phyloP scores from a whole-genome alignment of 352 stramenopile genomes.

The Pythium sukuiense region DNA sequence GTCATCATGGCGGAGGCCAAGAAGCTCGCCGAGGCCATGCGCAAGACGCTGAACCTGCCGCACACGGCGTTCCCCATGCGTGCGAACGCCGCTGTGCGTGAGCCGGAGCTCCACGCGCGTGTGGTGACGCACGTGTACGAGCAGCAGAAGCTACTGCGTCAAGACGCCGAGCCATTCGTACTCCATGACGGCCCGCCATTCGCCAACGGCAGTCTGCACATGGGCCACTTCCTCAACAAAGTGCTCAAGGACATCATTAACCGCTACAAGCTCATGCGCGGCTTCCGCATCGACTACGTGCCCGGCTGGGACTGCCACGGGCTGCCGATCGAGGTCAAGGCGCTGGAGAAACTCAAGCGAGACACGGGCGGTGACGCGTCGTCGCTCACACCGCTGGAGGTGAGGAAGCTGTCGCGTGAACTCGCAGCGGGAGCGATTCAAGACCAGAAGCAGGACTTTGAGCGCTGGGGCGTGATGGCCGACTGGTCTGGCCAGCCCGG shows the following conservation, averaged over 20 bases:
- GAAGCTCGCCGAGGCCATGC: conserved; percentile 66
- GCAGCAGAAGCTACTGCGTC: conserved; percentile 27
- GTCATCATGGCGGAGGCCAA: conserved; percentile 45
- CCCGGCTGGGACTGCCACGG: conserved; percentile 99
- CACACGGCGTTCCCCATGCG: conserved; percentile 96
- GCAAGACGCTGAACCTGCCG: conserved; percentile 95
- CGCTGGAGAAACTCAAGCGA: conserved; percentile 90
- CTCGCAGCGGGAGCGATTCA: conserved; percentile 93
- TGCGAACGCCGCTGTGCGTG: conserved; percentile 89
- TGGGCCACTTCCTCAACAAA: conserved; percentile 94
- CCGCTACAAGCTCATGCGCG: conserved; percentile 92
- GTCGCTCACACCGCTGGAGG: conserved; percentile 83
- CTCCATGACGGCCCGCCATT: conserved; percentile 99
- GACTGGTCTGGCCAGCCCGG: conserved; percentile 80
- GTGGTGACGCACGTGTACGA: conserved; percentile 69
- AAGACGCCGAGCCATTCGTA: conserved; percentile 73
- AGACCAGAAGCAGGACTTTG: conserved; percentile 92
- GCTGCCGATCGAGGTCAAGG: conserved; percentile 98
- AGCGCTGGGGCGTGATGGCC: conserved; percentile 93
- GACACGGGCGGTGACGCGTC: conserved; percentile 27
- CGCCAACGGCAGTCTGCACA: conserved; percentile 98
- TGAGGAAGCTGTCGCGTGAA: conserved; percentile 89
- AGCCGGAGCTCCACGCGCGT: conserved; percentile 66
- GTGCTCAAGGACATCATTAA: conserved; percentile 99
- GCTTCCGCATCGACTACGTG: conserved; percentile 94